Percentiles rank a stretch among this genome's conserved stretches.
These are phyloP conservation scores for Agaricales sp. DNA, from an alignment of 1,284 basidiomycete species.

Conservation along the genomic window DNA sequence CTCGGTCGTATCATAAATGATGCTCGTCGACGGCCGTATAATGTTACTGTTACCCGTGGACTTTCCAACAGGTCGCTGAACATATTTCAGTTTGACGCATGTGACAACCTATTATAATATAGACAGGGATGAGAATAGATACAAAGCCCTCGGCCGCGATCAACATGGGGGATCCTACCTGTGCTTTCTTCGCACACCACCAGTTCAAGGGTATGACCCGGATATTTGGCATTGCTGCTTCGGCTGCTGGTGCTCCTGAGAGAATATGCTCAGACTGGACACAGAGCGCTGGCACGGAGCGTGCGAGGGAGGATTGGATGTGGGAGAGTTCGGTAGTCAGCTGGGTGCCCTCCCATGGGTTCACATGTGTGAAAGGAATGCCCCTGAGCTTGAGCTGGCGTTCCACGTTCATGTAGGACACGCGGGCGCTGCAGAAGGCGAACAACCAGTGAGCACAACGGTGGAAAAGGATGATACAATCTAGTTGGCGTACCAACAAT, in stretches of 20 bases:
- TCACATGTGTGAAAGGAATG: constrained; percentile 72
- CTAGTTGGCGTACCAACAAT: constrained; percentile 65
- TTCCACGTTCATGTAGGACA: constrained; percentile 85
- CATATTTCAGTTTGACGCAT: constrained; percentile 80
- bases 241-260: constrained; percentile 72
- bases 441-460: background rate
- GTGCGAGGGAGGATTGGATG: constrained; percentile 58
- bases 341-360: constrained; percentile 36
- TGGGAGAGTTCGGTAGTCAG: constrained; percentile 36
- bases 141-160: background rate
- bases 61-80: constrained; percentile 70
- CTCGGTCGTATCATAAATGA: constrained; percentile 79
- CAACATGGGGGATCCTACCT: constrained; percentile 32
- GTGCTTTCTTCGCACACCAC: constrained; percentile 73
- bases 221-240: constrained; percentile 85
- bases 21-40: constrained; percentile 70
- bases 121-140: constrained; percentile 7
- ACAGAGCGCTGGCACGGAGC: constrained; percentile 71
- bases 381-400: constrained; percentile 74
- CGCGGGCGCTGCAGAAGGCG: constrained; percentile 55
- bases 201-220: constrained; percentile 82
- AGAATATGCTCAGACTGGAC: constrained; percentile 76
- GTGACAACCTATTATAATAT: constrained; percentile 55
- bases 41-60: constrained; percentile 47
- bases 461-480: no score